phyloP scores from a whole-genome alignment of 192 early-diverging fungal species.

The Mortierella antarctica region DNA sequence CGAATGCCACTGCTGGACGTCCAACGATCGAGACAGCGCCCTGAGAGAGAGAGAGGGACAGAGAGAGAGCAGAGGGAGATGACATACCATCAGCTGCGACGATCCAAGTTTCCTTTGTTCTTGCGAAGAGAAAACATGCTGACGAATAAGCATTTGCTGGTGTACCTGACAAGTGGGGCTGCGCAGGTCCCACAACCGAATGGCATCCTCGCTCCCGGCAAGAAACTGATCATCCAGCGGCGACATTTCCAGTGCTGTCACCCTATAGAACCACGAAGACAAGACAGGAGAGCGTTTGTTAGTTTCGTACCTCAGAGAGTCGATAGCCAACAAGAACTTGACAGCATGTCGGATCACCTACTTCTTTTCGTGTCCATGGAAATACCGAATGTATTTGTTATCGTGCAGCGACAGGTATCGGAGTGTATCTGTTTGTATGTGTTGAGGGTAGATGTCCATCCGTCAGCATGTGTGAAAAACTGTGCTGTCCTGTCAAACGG shows the following conservation, averaged over 20 bases:
- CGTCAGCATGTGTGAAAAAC: neutral
- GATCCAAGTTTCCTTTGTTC: too few species aligned
- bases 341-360: constrained; percentile 30
- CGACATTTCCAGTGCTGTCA: constrained; percentile 84
- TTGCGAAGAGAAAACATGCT: too few species aligned
- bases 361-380: constrained; percentile 84
- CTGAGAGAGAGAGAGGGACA: constrained; percentile 18
- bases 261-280: constrained; percentile 52
- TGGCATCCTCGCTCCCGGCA: constrained; percentile 85
- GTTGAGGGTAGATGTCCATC: neutral
- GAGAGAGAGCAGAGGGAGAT: neutral
- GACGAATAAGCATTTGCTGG: neutral
- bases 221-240: constrained; percentile 84
- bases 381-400: constrained; percentile 94
- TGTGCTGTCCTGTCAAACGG: too few species aligned
- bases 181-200: constrained; percentile 89
- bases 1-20: constrained; percentile 73
- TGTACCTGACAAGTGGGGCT: constrained; percentile 66
- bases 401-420: constrained; percentile 95
- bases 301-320: neutral
- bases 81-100: neutral
- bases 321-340: neutral
- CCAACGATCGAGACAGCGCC: constrained; percentile 52
- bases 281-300: neutral
- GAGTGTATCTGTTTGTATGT: constrained; percentile 77